phyloP scores from a whole-genome alignment of 306 rosid species.

The Cucurbita argyrosperma region DNA sequence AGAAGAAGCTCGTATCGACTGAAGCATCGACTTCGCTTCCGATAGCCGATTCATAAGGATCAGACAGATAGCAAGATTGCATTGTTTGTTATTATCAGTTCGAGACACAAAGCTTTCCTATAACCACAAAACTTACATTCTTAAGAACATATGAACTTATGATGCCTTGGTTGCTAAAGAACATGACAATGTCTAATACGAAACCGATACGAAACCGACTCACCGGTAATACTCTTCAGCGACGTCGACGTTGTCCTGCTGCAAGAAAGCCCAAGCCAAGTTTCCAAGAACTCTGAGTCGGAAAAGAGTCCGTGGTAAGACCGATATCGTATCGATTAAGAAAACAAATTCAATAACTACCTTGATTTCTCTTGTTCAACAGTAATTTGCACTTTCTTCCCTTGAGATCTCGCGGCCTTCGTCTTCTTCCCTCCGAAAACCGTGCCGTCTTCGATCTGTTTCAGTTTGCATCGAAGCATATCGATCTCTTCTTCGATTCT shows the following conservation, averaged over 20 bases:
- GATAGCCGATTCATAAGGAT: constrained; percentile 49
- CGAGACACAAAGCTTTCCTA: constrained; percentile 75
- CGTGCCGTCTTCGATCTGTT: constrained; percentile 53
- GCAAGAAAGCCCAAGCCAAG: constrained; percentile 95
- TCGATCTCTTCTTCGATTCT: constrained; percentile 80
- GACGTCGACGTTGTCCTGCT: constrained; percentile 37
- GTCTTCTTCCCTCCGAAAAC: constrained; percentile 60
- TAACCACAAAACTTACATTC: not conserved
- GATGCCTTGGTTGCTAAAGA: not conserved
- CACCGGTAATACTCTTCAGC: constrained; percentile 77
- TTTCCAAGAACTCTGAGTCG: constrained; percentile 62
- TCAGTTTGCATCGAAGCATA: constrained; percentile 71
- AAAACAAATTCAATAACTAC: constrained; percentile 17
- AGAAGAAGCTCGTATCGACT: constrained; percentile 44
- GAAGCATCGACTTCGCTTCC: constrained; percentile 74
- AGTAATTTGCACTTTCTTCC: constrained; percentile 75
- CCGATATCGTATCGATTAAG: not conserved
- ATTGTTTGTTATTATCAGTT: constrained; percentile 72
- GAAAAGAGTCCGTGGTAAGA: not conserved
- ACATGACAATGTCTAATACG: not conserved
- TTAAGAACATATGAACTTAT: not conserved
- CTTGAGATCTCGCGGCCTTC: constrained; percentile 78
- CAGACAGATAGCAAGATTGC: constrained; percentile 88
- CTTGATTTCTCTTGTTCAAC: constrained; percentile 80
- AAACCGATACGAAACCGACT: not conserved